Evolutionary conservation across 2,329 filamentous ascomycete genomes (phyloP), one percentile per base, ranked within the genome.

Genomic region (Hymenoscyphus infarciens): DNA sequence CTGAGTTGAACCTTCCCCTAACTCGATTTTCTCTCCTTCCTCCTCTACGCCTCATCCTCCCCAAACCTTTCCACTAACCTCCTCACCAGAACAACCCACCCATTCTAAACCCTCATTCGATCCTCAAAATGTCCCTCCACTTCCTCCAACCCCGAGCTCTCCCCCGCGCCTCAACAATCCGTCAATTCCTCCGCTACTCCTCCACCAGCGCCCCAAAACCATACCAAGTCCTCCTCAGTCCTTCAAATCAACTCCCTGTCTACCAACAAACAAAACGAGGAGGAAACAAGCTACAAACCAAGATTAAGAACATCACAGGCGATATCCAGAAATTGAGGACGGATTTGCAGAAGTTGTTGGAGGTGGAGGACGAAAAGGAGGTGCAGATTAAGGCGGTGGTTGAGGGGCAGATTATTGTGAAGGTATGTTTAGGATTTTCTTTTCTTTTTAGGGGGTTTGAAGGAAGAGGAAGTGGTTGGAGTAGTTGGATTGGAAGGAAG

Each of bases 271-370:
- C 78, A 67, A 93, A 91, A 78, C 82, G 86, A 13, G 92, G 92
- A 59, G 91, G 91, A 15, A 95, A 90, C 67, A 81, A 87, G 73
- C 85, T 87, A 70, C 77, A 90, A 71, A 96, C 94, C 5, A 76
- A 85, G 62, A 78, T 99, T 61, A 89, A 92, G 75, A 92, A 90
- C 76, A 83, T 94, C 57, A 86, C 91, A 62, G 95, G 95, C 16
- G 83, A 96, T 74, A 72, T 86, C 57, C 75, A 79, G 35, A 82
- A 79, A 2, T 74, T 98, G 67, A 81, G 84, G 65, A 76, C 82
- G 39, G 88, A 92, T 69, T 74, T 98, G 62, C 77, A 80, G 42
- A 72, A 77, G 22, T 82, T 80, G 11, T 75, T 97, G 64, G 27
- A 31, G 1, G 72, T 94, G 52, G 76, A 82, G 27, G 73, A 59